Percentiles rank a stretch among this genome's conserved stretches.
These are phyloP conservation scores for Tillandsia leiboldiana DNA, from an alignment of 176 grass and related monocot genomes.

Conservation along the genomic window DNA sequence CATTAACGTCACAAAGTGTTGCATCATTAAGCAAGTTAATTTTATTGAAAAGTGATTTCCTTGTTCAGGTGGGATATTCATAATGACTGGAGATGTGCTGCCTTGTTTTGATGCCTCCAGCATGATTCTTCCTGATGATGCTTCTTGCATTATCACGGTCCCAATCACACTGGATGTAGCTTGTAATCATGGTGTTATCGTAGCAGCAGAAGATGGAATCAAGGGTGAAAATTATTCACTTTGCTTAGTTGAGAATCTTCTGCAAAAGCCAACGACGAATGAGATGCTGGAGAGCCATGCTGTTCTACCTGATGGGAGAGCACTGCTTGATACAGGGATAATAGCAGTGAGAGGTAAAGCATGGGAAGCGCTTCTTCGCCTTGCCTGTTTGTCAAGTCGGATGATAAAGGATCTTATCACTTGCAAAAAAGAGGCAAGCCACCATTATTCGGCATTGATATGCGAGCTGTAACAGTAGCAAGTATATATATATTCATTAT, in stretches of 20 bases:
- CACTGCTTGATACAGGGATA: constrained; percentile 86
- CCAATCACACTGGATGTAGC: constrained; percentile 74
- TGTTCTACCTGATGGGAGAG: constrained; percentile 58
- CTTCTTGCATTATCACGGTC: constrained; percentile 64
- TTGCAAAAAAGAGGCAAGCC: constrained; percentile 82
- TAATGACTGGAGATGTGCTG: constrained; percentile 97
- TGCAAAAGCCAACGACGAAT: constrained; percentile 69
- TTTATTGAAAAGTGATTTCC: neutral
- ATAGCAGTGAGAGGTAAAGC: constrained; percentile 76
- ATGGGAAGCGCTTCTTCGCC: constrained; percentile 59
- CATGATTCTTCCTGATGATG: constrained; percentile 60
- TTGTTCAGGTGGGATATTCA: constrained; percentile 84
- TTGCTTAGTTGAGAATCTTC: constrained; percentile 56
- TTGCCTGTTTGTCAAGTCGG: constrained; percentile 51
- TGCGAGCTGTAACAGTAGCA: constrained; percentile 22
- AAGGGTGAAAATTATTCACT: constrained; percentile 36
- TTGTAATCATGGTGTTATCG: constrained; percentile 83
- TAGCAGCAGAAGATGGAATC: constrained; percentile 41
- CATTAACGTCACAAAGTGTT: neutral
- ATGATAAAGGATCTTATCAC: constrained; percentile 55
- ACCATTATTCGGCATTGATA: constrained; percentile 29
- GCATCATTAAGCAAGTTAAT: neutral
- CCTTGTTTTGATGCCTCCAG: constrained; percentile 76
- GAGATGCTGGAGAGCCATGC: constrained; percentile 56
- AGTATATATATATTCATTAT: neutral